phyloP scores from a whole-genome alignment of 495 filamentous ascomycete genomes.

The Xylaria venustula region DNA sequence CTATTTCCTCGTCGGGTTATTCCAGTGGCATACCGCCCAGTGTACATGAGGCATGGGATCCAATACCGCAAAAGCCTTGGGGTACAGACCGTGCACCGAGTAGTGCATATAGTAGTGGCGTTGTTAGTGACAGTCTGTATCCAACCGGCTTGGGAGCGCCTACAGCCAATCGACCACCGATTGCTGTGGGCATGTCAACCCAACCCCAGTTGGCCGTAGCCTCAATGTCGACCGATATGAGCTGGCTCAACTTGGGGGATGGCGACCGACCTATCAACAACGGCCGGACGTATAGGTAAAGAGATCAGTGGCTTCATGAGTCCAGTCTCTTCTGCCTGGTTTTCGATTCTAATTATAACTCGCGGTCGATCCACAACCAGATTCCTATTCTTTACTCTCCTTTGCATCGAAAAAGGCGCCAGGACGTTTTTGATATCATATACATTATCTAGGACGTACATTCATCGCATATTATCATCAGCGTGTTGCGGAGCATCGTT shows the following conservation, averaged over 20 bases:
- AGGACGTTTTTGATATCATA: constrained; percentile 22
- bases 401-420: constrained; percentile 29
- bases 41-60: constrained; percentile 52
- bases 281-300: constrained; percentile 1
- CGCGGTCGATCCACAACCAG: constrained; percentile 1
- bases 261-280: constrained; percentile 9
- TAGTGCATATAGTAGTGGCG: constrained; percentile 56
- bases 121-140: constrained; percentile 20
- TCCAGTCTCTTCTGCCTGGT: constrained; percentile 3
- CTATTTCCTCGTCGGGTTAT: constrained; percentile 49
- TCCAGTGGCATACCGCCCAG: constrained; percentile 57
- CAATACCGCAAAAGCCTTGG: constrained; percentile 40
- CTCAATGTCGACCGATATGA: constrained; percentile 60
- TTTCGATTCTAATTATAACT: constrained; percentile 14
- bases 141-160: constrained; percentile 39
- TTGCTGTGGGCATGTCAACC: constrained; percentile 41
- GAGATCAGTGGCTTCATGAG: not conserved
- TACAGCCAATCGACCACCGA: constrained; percentile 35
- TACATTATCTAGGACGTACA: constrained; percentile 23
- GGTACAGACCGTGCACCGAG: constrained; percentile 53
- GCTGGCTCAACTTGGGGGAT: constrained; percentile 68
- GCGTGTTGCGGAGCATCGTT: not conserved
- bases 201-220: constrained; percentile 40
- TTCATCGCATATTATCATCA: constrained; percentile 5
- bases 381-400: constrained; percentile 18